A percentile compares a stretch with the other conserved stretches of the same genome.
phyloP scores from a whole-genome alignment of 768 basidiomycete genomes.

The Amanita subjunquillea region DNA sequence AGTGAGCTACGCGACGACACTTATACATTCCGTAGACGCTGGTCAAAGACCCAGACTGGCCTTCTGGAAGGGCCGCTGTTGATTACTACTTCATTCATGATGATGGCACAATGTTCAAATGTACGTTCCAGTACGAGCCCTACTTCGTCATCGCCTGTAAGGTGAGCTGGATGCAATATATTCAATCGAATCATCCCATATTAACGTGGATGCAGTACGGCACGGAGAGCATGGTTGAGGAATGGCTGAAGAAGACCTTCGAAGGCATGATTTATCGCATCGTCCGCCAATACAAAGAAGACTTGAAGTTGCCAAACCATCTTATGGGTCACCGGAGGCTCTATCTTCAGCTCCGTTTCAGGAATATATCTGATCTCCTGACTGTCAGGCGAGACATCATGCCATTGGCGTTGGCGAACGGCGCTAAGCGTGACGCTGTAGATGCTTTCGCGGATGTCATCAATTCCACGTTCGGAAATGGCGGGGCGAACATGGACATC shows the following conservation, averaged over 20 bases:
- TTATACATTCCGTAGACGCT: slow-evolving; percentile 46
- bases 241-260: slow-evolving; percentile 91
- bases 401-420: slow-evolving; percentile 83
- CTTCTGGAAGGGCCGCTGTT: slow-evolving; percentile 80
- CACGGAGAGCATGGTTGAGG: slow-evolving; percentile 83
- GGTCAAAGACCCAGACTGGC: slow-evolving; percentile 76
- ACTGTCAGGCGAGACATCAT: slow-evolving; percentile 79
- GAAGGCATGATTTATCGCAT: slow-evolving; percentile 80
- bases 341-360: slow-evolving; percentile 82
- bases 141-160: slow-evolving; percentile 93
- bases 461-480: slow-evolving; percentile 46
- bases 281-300: slow-evolving; percentile 79
- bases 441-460: slow-evolving; percentile 98
- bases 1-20: background rate
- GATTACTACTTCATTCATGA: slow-evolving; percentile 98
- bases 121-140: slow-evolving; percentile 85
- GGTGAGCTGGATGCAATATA: slow-evolving; percentile 32
- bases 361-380: slow-evolving; percentile 90
- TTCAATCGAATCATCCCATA: background rate
- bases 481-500: slow-evolving; percentile 50
- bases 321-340: slow-evolving; percentile 89
- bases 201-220: slow-evolving; percentile 43
- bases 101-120: slow-evolving; percentile 94
- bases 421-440: slow-evolving; percentile 87
- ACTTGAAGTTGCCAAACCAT: slow-evolving; percentile 92